These are phyloP conservation scores for Symbiodinium pilosum DNA, from an alignment of 73 alveolate genomes.

Conservation along the genomic window DNA sequence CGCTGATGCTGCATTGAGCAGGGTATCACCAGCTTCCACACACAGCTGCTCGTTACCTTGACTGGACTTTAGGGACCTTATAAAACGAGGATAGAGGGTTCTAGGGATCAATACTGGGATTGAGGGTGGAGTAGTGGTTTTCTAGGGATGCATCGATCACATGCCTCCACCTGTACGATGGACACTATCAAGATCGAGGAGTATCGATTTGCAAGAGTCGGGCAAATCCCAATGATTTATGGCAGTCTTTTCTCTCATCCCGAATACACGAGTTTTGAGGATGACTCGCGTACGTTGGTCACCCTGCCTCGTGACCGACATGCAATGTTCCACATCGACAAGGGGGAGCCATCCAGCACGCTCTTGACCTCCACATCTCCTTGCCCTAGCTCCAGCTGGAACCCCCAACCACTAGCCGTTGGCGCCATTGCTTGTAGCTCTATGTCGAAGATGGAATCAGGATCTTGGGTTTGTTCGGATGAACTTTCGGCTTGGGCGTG, in stretches of 20 bases:
- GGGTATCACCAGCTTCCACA: slow-evolving; percentile 54
- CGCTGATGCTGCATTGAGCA: slow-evolving; percentile 1
- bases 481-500: background rate
- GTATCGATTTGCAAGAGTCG: too few relatives aligned
- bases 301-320: slow-evolving; percentile 54
- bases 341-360: slow-evolving; percentile 4
- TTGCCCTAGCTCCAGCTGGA: background rate
- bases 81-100: too few relatives aligned
- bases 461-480: background rate
- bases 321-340: slow-evolving; percentile 60
- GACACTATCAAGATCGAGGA: too few relatives aligned
- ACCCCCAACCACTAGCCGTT: background rate
- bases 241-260: too few relatives aligned
- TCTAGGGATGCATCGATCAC: too few relatives aligned
- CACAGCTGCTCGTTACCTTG: slow-evolving; percentile 45
- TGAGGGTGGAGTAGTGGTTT: too few relatives aligned
- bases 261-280: too few relatives aligned
- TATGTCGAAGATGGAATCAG: background rate
- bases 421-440: background rate
- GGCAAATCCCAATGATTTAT: too few relatives aligned
- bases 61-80: too few relatives aligned
- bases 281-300: too few relatives aligned
- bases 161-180: too few relatives aligned
- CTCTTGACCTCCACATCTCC: background rate
- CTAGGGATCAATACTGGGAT: too few relatives aligned